phyloP scores from a whole-genome alignment of 1,139 yeast genomes.

The Arxiozyma telluris region DNA sequence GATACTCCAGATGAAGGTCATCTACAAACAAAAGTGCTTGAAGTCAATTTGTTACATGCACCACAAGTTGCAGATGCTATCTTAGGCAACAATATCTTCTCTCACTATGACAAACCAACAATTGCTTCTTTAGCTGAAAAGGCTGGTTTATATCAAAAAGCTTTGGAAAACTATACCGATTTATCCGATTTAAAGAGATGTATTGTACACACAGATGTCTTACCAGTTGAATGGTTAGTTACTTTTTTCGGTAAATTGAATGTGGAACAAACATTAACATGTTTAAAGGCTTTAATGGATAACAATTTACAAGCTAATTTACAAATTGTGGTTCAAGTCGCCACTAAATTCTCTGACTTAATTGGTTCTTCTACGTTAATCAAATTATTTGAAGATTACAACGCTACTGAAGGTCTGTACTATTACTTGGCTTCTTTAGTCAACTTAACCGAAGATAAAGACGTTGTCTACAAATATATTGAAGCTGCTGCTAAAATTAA shows the following conservation, averaged over 20 bases:
- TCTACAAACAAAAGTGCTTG: slow-evolving; percentile 88
- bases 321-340: slow-evolving; percentile 92
- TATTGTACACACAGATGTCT: slow-evolving; percentile 73
- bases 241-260: slow-evolving; percentile 87
- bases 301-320: slow-evolving; percentile 77
- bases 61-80: slow-evolving; percentile 99
- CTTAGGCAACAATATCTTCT: slow-evolving; percentile 89
- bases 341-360: slow-evolving; percentile 90
- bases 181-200: slow-evolving; percentile 93
- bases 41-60: slow-evolving; percentile 86
- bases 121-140: slow-evolving; percentile 89
- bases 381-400: slow-evolving; percentile 86
- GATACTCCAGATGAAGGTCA: slow-evolving; percentile 95
- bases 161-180: slow-evolving; percentile 91
- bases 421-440: slow-evolving; percentile 90
- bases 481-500: slow-evolving; percentile 89
- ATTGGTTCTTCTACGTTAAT: slow-evolving; percentile 81
- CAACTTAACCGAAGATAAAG: slow-evolving; percentile 86
- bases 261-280: slow-evolving; percentile 85
- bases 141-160: slow-evolving; percentile 89
- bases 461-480: slow-evolving; percentile 90
- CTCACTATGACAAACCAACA: slow-evolving; percentile 89
- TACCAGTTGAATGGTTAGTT: slow-evolving; percentile 92
- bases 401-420: slow-evolving; percentile 86
- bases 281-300: slow-evolving; percentile 77